These are phyloP conservation scores for Pythium dissimile DNA, from an alignment of 352 stramenopile species.

Conservation along the genomic window DNA sequence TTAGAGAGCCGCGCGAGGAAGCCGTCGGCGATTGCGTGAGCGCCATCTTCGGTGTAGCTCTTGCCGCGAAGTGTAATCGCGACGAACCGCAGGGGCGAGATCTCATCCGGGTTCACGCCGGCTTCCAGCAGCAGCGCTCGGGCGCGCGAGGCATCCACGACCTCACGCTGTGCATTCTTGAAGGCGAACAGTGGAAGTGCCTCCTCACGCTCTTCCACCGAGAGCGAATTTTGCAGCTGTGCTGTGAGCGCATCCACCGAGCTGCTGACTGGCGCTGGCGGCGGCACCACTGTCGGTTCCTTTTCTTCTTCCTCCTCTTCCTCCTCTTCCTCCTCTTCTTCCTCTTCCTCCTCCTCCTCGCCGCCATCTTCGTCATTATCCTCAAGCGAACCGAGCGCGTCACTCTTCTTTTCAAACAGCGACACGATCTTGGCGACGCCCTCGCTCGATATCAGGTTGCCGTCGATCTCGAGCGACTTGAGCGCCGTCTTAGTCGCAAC, in stretches of 20 bases:
- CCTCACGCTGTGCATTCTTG: slow-evolving; percentile 52
- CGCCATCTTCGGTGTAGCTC: slow-evolving; percentile 72
- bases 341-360: slow-evolving; percentile 51
- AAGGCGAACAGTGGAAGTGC: slow-evolving; percentile 40
- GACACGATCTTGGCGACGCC: slow-evolving; percentile 53
- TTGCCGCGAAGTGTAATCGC: slow-evolving; percentile 69
- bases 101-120: slow-evolving; percentile 33
- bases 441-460: slow-evolving; percentile 75
- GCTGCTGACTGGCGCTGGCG: slow-evolving; percentile 17
- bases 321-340: slow-evolving; percentile 40
- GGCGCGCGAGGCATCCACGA: slow-evolving; percentile 61
- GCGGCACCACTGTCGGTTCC: slow-evolving; percentile 7
- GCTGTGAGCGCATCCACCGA: slow-evolving; percentile 44
- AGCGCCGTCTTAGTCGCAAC: slow-evolving; percentile 54
- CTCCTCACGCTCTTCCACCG: slow-evolving; percentile 27
- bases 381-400: slow-evolving; percentile 66
- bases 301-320: slow-evolving; percentile 39
- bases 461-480: slow-evolving; percentile 65
- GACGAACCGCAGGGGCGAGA: slow-evolving; percentile 41
- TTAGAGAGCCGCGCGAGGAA: slow-evolving; percentile 45
- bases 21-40: slow-evolving; percentile 43
- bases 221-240: slow-evolving; percentile 42
- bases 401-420: slow-evolving; percentile 48
- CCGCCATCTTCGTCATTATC: slow-evolving; percentile 85
- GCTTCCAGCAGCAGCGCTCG: slow-evolving; percentile 39